Base-by-base conservation (phyloP, 202 grass and related monocot genomes). In the Musa balbisiana region DNA sequence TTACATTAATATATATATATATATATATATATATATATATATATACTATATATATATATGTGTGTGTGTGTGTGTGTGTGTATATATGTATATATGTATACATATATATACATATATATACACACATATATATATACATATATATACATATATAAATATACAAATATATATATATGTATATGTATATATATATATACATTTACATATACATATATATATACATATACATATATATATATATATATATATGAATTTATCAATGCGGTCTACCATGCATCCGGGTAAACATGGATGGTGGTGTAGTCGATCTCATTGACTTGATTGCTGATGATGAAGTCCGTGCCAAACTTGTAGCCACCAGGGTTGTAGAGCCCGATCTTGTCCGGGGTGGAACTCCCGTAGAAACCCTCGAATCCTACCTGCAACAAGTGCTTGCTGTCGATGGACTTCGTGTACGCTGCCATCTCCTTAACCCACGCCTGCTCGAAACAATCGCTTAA, bases 241-340 rank as follows among this genome's bases (percentile, higher is more conserved):
- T 27, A 27, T 12, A 49, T 52, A 24, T 25, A 50, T 52, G 53
- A 60, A 54, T 33, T 8, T 62, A 62, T 15, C 12, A 58, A 12
- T 27, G 3, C 17, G 59, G 56, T 10, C 43, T 78, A 87, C 85
- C 85, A 87, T 59, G 73, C 69, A 52, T 78, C 78, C 21, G 85
- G 85, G 64, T 87, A 87, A 1, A 78, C 85, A 77, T 87, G 85
- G 55, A 87, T 81, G 77, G 78, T 87, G 26, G 81, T 78, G 51
- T 78, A 84, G 50, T 87, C 85, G 19, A 83, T 73, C 9, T 73
- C 85, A n/a, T 68, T 56, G 50, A 87, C 58, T 24, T 73, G 73
- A 55, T 83, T 80, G 77, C 33, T 80, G 51, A 20, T 24, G 17
- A 87, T 81, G 71, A 77, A 87, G 80, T 83, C 85, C 5, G 78